Conservation (phyloP, 805 yeast genomes). For the Saccharomycopsis selenospora region DNA sequence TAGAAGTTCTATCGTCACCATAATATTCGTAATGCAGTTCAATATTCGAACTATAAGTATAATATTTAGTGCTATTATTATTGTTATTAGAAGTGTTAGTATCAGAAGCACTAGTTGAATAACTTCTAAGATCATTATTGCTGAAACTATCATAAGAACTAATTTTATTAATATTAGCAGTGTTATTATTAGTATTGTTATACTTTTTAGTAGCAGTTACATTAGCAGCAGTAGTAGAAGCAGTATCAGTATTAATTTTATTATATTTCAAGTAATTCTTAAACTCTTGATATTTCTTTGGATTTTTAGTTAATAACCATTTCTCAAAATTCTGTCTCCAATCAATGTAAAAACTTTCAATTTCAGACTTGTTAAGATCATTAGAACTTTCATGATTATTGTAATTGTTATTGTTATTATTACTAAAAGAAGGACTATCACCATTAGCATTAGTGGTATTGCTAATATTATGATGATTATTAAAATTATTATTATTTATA, state of each 20-base stretch:
- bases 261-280: constrained; percentile 31
- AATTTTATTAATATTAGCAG: constrained; percentile 10
- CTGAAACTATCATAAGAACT: constrained; percentile 9
- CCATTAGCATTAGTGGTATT: constrained; percentile 31
- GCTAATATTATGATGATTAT: constrained; percentile 24
- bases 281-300: constrained; percentile 33
- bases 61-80: constrained; percentile 19
- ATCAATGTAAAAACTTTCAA: constrained; percentile 34
- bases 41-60: constrained; percentile 21
- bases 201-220: constrained; percentile 16
- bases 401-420: neutral
- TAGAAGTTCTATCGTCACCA: constrained; percentile 18
- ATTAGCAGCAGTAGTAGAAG: constrained; percentile 9
- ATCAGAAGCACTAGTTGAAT: neutral
- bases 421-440: constrained; percentile 18
- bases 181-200: constrained; percentile 10
- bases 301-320: constrained; percentile 37
- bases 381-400: neutral
- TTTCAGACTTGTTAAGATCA: constrained; percentile 2
- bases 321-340: constrained; percentile 38
- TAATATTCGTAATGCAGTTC: constrained; percentile 11
- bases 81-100: neutral
- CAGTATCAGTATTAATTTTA: constrained; percentile 25
- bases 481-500: constrained; percentile 29
- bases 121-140: constrained; percentile 23